Percentiles rank a stretch among this genome's conserved stretches.
phyloP scores from a whole-genome alignment of 225 moss, liverwort and hornwort genomes.

The Polytrichum formosum region DNA sequence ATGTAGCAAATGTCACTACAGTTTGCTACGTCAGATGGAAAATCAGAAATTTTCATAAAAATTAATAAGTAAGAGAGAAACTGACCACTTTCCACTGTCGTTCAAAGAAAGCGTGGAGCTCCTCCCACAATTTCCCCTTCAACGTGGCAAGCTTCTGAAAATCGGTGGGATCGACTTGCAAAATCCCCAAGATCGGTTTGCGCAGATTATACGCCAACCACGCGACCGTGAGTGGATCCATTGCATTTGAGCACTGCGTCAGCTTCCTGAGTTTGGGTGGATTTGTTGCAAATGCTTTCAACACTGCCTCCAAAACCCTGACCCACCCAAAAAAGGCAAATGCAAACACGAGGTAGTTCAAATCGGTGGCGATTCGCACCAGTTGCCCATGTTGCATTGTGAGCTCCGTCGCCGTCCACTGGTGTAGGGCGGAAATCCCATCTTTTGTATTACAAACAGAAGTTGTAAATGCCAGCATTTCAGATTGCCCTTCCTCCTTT shows the following conservation, averaged over 20 bases:
- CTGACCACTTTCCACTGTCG: constrained; percentile 70
- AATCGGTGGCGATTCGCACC: constrained; percentile 44
- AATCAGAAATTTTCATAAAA: neutral
- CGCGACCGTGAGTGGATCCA: constrained; percentile 58
- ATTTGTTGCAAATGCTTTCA: constrained; percentile 35
- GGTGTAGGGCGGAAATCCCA: constrained; percentile 46
- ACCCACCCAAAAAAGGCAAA: constrained; percentile 51
- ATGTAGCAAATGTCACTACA: too few species aligned
- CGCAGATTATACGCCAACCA: constrained; percentile 56
- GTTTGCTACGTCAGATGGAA: too few species aligned
- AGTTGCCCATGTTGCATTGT: constrained; percentile 57
- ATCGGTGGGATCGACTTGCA: constrained; percentile 52
- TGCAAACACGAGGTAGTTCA: constrained; percentile 51
- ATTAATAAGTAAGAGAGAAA: constrained; percentile 1
- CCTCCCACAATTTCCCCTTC: constrained; percentile 57
- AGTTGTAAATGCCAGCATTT: constrained; percentile 41
- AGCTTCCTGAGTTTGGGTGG: constrained; percentile 38
- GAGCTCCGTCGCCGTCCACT: constrained; percentile 61
- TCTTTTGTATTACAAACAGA: constrained; percentile 46
- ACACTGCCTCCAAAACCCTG: constrained; percentile 42
- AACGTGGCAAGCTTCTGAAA: constrained; percentile 42
- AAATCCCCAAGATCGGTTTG: constrained; percentile 49
- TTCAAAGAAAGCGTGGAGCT: constrained; percentile 62
- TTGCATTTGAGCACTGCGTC: constrained; percentile 41
- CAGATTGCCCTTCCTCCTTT: constrained; percentile 23